Percentiles rank a stretch among this genome's conserved stretches.
phyloP scores from a whole-genome alignment of 1,139 yeast species.

The Taphrina deformans region DNA sequence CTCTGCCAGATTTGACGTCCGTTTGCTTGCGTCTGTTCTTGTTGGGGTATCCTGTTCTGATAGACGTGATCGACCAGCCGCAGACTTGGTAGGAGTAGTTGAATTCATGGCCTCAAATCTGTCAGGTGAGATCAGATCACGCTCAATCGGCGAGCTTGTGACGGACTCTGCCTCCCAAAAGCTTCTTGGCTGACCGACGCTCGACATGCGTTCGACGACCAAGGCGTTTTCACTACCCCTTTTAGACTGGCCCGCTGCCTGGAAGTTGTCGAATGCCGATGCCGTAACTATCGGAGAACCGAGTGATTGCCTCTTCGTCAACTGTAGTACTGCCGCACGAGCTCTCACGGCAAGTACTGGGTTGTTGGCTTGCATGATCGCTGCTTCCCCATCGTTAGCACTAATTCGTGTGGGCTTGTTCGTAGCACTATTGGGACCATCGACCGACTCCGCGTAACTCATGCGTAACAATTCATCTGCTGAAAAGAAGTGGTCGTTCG shows the following conservation, averaged over 20 bases:
- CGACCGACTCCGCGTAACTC: slow-evolving; percentile 25
- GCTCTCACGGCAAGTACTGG: slow-evolving; percentile 22
- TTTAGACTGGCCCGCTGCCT: neutral
- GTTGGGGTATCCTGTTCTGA: neutral
- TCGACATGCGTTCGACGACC: neutral
- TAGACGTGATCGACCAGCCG: neutral
- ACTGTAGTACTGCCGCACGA: slow-evolving; percentile 1
- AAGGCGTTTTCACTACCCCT: neutral
- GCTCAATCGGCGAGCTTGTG: slow-evolving; percentile 18
- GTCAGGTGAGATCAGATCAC: slow-evolving; percentile 15
- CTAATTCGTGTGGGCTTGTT: neutral
- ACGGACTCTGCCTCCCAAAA: slow-evolving; percentile 27
- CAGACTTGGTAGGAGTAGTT: neutral
- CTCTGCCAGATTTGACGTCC: neutral
- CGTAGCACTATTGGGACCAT: neutral
- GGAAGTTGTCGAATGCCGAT: neutral
- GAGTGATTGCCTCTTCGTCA: slow-evolving; percentile 2
- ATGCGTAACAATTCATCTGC: slow-evolving; percentile 28
- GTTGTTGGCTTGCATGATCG: slow-evolving; percentile 28
- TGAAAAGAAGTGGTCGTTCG: slow-evolving; percentile 10
- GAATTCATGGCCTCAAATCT: neutral
- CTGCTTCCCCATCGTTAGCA: slow-evolving; percentile 11
- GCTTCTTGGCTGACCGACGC: neutral
- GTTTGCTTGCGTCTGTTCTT: neutral
- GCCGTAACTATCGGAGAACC: neutral